Conservation (phyloP, 805 yeast species). For the Pichia cephalocereana region DNA sequence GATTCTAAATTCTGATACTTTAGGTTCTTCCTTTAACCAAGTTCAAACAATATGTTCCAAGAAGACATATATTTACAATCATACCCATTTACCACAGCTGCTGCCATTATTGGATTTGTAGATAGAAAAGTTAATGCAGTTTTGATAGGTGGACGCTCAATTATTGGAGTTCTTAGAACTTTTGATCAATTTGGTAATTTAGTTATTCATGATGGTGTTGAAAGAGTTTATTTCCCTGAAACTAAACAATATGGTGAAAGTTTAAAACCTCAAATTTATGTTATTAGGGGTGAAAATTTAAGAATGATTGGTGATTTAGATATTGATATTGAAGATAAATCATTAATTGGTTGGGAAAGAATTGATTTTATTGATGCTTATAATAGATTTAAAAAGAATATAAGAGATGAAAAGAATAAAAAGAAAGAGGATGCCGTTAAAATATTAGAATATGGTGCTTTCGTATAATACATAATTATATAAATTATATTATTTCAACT, state of each 20-base stretch:
- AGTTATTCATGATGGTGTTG: conserved; percentile 84
- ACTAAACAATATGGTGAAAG: conserved; percentile 53
- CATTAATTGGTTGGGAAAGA: conserved; percentile 36
- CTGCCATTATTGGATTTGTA: conserved; percentile 81
- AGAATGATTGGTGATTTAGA: conserved; percentile 91
- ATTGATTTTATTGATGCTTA: background rate
- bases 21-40: background rate
- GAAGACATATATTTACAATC: conserved; percentile 64
- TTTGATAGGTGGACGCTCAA: conserved; percentile 79
- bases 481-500: background rate
- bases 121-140: conserved; percentile 74
- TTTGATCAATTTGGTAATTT: conserved; percentile 94
- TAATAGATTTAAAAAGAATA: background rate
- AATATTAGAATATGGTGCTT: conserved; percentile 1
- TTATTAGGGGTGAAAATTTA: conserved; percentile 94
- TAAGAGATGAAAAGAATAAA: background rate
- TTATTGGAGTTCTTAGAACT: conserved; percentile 85
- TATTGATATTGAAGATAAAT: conserved; percentile 73
- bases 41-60: conserved; percentile 8
- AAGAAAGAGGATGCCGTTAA: background rate
- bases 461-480: background rate
- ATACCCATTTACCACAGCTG: conserved; percentile 79
- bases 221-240: conserved; percentile 62
- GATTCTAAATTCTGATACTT: too few species aligned
- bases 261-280: conserved; percentile 56